These are phyloP conservation scores for Globisporangium nunn DNA, from an alignment of 352 stramenopile genomes.

Conservation along the genomic window DNA sequence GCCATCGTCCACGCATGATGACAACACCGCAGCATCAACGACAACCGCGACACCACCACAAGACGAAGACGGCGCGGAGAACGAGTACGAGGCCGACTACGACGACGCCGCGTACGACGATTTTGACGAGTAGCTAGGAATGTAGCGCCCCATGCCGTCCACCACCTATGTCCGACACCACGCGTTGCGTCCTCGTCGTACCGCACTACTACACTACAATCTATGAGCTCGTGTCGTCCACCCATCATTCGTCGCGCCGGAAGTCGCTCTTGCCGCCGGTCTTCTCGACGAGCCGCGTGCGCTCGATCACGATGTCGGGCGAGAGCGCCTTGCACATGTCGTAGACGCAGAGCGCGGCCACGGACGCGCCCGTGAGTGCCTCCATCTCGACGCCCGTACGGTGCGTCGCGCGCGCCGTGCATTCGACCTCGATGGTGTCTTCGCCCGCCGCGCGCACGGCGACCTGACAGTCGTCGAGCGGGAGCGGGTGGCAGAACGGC, in stretches of 20 bases:
- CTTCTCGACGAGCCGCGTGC: slow-evolving; percentile 87
- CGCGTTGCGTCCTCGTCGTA: too few species aligned
- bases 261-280: slow-evolving; percentile 89
- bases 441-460: slow-evolving; percentile 50
- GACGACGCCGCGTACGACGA: slow-evolving; percentile 56
- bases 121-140: slow-evolving; percentile 33
- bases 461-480: slow-evolving; percentile 88
- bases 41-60: background rate
- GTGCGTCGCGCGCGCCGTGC: slow-evolving; percentile 86
- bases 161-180: too few species aligned
- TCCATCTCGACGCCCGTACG: slow-evolving; percentile 96
- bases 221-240: too few species aligned
- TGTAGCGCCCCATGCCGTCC: background rate
- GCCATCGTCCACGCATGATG: background rate
- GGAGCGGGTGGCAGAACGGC: slow-evolving; percentile 92
- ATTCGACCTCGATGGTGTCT: slow-evolving; percentile 80
- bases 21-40: background rate
- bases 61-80: slow-evolving; percentile 11
- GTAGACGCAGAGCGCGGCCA: slow-evolving; percentile 95
- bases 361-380: slow-evolving; percentile 89
- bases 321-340: slow-evolving; percentile 97
- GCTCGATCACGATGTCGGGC: slow-evolving; percentile 83
- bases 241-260: slow-evolving; percentile 6
- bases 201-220: too few species aligned
- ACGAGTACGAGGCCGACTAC: slow-evolving; percentile 26